Percentiles rank a stretch among this genome's conserved stretches.
Evolutionary conservation across 805 yeast genomes (phyloP).

Genomic region (Metschnikowia noctiluminum): DNA sequence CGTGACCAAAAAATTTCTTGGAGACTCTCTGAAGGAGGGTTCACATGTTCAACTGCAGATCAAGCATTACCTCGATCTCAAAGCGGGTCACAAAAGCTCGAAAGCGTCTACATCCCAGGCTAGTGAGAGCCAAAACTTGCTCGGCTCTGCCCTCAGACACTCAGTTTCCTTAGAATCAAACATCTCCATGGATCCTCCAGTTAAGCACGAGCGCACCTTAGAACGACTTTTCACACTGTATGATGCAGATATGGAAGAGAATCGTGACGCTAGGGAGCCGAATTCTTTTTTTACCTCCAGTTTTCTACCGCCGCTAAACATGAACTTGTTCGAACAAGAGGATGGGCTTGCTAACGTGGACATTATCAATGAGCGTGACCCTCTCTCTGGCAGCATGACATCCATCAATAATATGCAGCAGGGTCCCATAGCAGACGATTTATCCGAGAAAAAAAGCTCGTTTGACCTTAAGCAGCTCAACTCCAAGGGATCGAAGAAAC

Average conservation of each 20-base stretch:
- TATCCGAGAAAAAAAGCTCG: background rate
- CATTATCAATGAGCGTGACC: slow-evolving; percentile 15
- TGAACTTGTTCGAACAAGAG: slow-evolving; percentile 16
- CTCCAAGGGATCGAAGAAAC: slow-evolving; percentile 6
- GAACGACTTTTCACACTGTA: background rate
- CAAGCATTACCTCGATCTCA: slow-evolving; percentile 20
- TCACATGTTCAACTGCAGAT: slow-evolving; percentile 19
- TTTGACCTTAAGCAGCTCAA: slow-evolving; percentile 5
- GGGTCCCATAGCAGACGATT: background rate
- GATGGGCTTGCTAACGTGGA: slow-evolving; percentile 18
- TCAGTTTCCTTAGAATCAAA: background rate
- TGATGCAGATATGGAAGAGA: background rate
- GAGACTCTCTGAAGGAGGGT: slow-evolving; percentile 12
- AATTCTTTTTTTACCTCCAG: slow-evolving; percentile 15
- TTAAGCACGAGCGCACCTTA: background rate
- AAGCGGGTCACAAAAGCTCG: slow-evolving; percentile 11
- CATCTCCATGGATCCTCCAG: background rate
- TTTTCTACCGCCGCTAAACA: slow-evolving; percentile 18
- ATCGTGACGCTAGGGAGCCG: background rate
- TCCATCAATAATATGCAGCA: slow-evolving; percentile 3
- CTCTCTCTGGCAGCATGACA: slow-evolving; percentile 6
- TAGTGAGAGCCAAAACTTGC: background rate
- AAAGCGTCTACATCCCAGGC: background rate
- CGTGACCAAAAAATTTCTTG: slow-evolving; percentile 31
- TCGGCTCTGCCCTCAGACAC: background rate